phyloP scores from a whole-genome alignment of 2,329 filamentous ascomycete species.

The Ophiostoma sp. region DNA sequence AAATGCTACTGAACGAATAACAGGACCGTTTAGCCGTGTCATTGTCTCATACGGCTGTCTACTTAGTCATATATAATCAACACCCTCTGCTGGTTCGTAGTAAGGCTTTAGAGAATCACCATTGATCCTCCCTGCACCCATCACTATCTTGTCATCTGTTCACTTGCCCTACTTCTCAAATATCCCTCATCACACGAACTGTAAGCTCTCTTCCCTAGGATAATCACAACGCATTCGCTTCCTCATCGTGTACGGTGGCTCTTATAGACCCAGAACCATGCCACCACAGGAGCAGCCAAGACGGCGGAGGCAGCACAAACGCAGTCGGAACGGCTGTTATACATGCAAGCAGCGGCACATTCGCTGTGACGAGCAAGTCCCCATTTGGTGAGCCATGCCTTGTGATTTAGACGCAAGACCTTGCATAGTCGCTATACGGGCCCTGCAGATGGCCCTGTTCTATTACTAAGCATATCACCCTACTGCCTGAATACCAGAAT shows the following conservation, averaged over 20 bases:
- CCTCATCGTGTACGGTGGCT: not conserved
- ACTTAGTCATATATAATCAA: not conserved
- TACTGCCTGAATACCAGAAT: too few relatives aligned
- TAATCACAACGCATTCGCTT: not conserved
- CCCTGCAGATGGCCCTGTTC: not conserved
- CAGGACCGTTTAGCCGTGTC: not conserved
- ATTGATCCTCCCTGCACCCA: too few relatives aligned
- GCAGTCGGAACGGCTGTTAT: conserved; percentile 19
- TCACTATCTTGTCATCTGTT: not conserved
- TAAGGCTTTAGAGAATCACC: not conserved
- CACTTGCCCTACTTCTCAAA: too few relatives aligned
- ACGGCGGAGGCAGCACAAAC: conserved; percentile 19
- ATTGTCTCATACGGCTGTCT: not conserved
- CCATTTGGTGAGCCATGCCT: conserved; percentile 14
- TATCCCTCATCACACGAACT: too few relatives aligned
- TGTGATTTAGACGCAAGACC: not conserved
- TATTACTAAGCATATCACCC: not conserved
- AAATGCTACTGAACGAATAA: not conserved
- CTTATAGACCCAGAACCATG: not conserved
- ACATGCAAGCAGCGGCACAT: conserved; percentile 21
- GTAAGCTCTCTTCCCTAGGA: too few relatives aligned
- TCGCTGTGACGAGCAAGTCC: conserved; percentile 19
- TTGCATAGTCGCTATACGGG: not conserved
- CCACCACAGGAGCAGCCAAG: conserved; percentile 8
- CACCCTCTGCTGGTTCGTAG: not conserved